A percentile compares a stretch with the other conserved stretches of the same genome.
phyloP scores from a whole-genome alignment of 2,329 filamentous ascomycete genomes.

The Didymella pinodella region DNA sequence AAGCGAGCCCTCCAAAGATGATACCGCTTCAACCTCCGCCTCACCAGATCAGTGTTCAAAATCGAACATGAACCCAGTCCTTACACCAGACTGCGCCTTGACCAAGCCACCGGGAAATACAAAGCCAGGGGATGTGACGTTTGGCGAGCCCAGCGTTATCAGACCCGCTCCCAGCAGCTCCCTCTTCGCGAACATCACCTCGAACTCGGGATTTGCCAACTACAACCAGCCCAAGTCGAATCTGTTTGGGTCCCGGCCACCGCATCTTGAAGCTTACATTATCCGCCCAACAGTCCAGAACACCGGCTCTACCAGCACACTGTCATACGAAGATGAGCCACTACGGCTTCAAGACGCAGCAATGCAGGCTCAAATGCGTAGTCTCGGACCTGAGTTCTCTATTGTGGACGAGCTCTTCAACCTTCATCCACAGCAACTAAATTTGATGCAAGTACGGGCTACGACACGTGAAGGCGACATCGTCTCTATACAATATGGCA shows the following conservation, averaged over 20 bases:
- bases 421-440: slow-evolving; percentile 25
- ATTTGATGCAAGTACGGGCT: slow-evolving; percentile 23
- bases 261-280: slow-evolving; percentile 12
- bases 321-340: not conserved
- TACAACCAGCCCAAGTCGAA: not conserved
- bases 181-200: not conserved
- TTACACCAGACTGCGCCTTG: not conserved
- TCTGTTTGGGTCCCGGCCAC: not conserved
- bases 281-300: not conserved
- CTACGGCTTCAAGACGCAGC: slow-evolving; percentile 1
- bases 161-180: not conserved
- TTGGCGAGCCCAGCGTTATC: slow-evolving; percentile 10
- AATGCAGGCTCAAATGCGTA: slow-evolving; percentile 2
- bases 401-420: slow-evolving; percentile 28
- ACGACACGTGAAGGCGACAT: slow-evolving; percentile 27
- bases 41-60: not conserved
- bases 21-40: not conserved
- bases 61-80: not conserved
- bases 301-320: not conserved
- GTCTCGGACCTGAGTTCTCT: slow-evolving; percentile 20
- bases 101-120: not conserved
- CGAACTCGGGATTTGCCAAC: not conserved
- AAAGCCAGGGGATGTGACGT: not conserved
- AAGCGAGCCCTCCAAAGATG: not conserved
- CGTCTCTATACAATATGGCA: slow-evolving; percentile 24